Evolutionary conservation across 176 grass and related monocot genomes (phyloP), one percentile per base, ranked within the genome.

Genomic region (Aegilops sharonensis): DNA sequence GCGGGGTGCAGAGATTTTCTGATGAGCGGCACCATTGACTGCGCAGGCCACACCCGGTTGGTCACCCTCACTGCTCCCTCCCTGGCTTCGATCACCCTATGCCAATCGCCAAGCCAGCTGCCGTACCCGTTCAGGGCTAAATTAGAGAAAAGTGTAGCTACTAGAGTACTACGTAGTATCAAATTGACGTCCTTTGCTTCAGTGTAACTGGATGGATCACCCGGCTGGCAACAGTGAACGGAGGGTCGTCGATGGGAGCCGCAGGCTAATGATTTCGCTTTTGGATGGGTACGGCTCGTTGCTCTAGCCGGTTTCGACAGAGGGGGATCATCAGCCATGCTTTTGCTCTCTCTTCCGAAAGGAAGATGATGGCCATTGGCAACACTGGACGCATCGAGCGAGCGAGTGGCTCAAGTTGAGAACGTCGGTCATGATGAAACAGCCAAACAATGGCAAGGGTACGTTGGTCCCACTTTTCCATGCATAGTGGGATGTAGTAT

Each of bases 1-100:
- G 52, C 5, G 50, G 9, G 77, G 79, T 72, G 76, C 29, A 82
- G 71, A 67, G 52, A 18, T 73, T 92, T 87, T 81, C 87, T 86
- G 91, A 89, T 91, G 87, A 91, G 67, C 89, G 82, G 74, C 57
- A 84, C 60, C 71, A 87, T 95, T 93, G 94, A 93, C 91, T 42
- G 84, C 29, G 35, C 15, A 21, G 21, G 40, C 3, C 64, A 39
- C 57, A 29, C 3, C 56, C 14, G 27, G 79, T 78, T 79, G 42
- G 85, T 87, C 66, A 81, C 50, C 50, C 50, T 54, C 50, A 54
- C 50, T 54, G 50, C 50, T 54, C 15, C 50, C 50, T 54, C 50
- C 50, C 50, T 54, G 5, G 15, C 50, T 18, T 48, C 45, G 45
- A 2, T 18, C 50, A 54, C 50, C 50, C 5, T 54, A 7, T 54